A percentile compares a stretch with the other conserved stretches of the same genome.
Conservation (phyloP, 768 basidiomycete genomes). For the Xerocomellus intermedius region DNA sequence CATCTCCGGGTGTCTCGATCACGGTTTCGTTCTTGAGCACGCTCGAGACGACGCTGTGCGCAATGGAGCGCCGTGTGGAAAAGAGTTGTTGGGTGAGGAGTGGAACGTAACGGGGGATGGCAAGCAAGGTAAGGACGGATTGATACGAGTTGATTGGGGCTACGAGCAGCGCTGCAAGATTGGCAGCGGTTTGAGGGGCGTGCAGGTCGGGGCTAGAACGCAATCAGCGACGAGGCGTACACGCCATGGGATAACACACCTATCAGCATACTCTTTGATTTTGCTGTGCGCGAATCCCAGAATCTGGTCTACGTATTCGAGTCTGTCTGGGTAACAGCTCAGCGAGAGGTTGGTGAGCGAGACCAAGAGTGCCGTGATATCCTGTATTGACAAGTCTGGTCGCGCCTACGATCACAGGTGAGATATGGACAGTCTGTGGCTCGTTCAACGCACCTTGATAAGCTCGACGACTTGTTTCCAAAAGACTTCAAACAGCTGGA, state of each 20-base stretch:
- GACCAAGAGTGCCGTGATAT: slow-evolving; percentile 93
- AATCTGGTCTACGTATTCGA: slow-evolving; percentile 97
- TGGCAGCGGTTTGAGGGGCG: slow-evolving; percentile 78
- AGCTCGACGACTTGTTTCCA: slow-evolving; percentile 98
- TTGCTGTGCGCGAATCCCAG: slow-evolving; percentile 86
- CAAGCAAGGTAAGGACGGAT: slow-evolving; percentile 95
- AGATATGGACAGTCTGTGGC: background rate
- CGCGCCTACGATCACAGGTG: slow-evolving; percentile 61
- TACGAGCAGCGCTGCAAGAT: slow-evolving; percentile 88
- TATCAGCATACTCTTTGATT: slow-evolving; percentile 79
- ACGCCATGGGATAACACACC: slow-evolving; percentile 40
- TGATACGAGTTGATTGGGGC: slow-evolving; percentile 96
- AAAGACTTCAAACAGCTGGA: slow-evolving; percentile 96
- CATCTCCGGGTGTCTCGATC: slow-evolving; percentile 91
- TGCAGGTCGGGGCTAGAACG: slow-evolving; percentile 77
- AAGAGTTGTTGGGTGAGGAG: slow-evolving; percentile 86
- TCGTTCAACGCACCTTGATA: slow-evolving; percentile 69
- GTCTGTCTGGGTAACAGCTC: slow-evolving; percentile 94
- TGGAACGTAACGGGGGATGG: slow-evolving; percentile 85
- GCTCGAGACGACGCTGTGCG: slow-evolving; percentile 91
- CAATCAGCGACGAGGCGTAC: slow-evolving; percentile 3
- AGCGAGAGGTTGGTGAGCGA: slow-evolving; percentile 93
- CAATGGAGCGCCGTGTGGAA: slow-evolving; percentile 86
- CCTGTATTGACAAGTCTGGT: slow-evolving; percentile 95
- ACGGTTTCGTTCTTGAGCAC: slow-evolving; percentile 97